Percentiles rank a stretch among this genome's conserved stretches.
Evolutionary conservation across 495 filamentous ascomycete species (phyloP).

Genomic region (Penicillium angulare): DNA sequence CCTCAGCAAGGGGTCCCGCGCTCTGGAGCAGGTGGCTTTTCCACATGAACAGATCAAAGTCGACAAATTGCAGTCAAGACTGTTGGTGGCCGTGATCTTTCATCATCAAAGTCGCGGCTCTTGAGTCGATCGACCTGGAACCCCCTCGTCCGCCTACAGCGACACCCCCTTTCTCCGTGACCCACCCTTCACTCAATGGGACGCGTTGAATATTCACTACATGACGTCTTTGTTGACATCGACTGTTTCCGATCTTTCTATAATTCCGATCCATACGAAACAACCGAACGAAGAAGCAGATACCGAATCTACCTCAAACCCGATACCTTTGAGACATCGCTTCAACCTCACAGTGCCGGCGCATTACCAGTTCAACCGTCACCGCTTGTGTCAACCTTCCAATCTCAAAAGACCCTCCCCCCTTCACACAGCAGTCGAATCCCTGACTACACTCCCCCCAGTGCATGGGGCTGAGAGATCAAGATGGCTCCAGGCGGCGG

Average conservation of each 20-base stretch:
- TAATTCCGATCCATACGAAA: constrained; percentile 9
- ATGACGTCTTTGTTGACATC: constrained; percentile 49
- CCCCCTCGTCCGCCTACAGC: too few relatives aligned
- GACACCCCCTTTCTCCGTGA: too few relatives aligned
- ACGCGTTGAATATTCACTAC: constrained; percentile 35
- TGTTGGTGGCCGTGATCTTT: constrained; percentile 8
- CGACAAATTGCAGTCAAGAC: constrained; percentile 16
- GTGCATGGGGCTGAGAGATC: constrained; percentile 38
- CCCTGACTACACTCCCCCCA: constrained; percentile 19
- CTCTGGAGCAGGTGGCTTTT: constrained; percentile 39
- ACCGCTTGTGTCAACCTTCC: constrained; percentile 23
- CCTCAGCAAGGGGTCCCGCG: constrained; percentile 32
- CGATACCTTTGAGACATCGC: constrained; percentile 16
- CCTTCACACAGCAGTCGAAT: constrained; percentile 9
- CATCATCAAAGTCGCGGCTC: constrained; percentile 1
- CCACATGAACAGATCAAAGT: constrained; percentile 27
- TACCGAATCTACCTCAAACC: background rate
- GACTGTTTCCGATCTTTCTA: constrained; percentile 17
- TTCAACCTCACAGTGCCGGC: constrained; percentile 36
- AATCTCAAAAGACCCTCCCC: constrained; percentile 1
- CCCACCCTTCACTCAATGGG: constrained; percentile 18
- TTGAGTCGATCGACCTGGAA: background rate
- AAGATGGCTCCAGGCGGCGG: constrained; percentile 75
- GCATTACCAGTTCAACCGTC: constrained; percentile 29
- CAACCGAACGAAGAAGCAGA: background rate